Conservation (phyloP, 345 rosid genomes). For the Streptanthus diversifolius region DNA sequence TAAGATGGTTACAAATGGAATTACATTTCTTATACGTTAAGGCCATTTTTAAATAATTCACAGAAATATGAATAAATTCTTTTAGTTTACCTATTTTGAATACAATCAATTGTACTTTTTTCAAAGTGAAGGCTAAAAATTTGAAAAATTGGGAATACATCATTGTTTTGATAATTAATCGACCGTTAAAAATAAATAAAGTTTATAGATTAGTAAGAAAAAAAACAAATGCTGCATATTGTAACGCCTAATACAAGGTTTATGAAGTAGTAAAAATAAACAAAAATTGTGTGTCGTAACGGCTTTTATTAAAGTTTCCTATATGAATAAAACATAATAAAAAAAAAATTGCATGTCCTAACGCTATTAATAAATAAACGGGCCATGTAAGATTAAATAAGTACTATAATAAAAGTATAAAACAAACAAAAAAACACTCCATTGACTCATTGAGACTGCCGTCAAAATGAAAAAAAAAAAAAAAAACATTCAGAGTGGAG, state of each 20-base stretch:
- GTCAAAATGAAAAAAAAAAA: not conserved
- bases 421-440: conserved; percentile 1
- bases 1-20: not conserved
- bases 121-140: not conserved
- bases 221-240: not conserved
- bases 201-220: not conserved
- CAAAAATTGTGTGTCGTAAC: not conserved
- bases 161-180: not conserved
- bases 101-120: not conserved
- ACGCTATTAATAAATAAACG: conserved; percentile 18
- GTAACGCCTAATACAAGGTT: conserved; percentile 9
- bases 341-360: conserved; percentile 26
- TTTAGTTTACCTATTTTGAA: no score
- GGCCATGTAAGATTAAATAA: not conserved
- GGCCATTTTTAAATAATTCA: not conserved
- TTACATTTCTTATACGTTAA: not conserved
- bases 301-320: not conserved
- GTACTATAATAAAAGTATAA: not conserved
- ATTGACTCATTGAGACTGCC: conserved; percentile 21
- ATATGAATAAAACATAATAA: not conserved
- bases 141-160: not conserved
- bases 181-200: not conserved
- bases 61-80: no score
- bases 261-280: not conserved
- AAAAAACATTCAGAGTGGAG: not conserved